A percentile compares a stretch with the other conserved stretches of the same genome.
Conservation (phyloP, 768 basidiomycete species). For the Amanita exitialis region DNA sequence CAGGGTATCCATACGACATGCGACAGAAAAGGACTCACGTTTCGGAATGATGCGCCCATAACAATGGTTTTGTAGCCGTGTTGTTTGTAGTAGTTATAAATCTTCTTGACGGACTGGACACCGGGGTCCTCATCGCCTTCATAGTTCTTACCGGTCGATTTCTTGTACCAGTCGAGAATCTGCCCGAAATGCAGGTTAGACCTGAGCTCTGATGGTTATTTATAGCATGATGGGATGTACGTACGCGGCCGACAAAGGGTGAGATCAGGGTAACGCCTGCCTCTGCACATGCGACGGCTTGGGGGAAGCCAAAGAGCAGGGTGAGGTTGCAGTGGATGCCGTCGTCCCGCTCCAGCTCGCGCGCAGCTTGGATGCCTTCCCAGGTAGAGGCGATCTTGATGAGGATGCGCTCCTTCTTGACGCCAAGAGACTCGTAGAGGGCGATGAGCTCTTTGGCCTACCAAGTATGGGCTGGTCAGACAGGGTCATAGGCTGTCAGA, state of each 20-base stretch:
- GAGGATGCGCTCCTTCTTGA: slow-evolving; percentile 87
- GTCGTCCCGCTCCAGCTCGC: slow-evolving; percentile 87
- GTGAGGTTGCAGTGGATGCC: slow-evolving; percentile 99
- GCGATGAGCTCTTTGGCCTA: slow-evolving; percentile 82
- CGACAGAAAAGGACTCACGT: slow-evolving; percentile 40
- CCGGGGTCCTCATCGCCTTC: slow-evolving; percentile 91
- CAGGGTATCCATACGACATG: neutral
- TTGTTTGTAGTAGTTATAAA: slow-evolving; percentile 99
- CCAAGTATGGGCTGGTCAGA: slow-evolving; percentile 6
- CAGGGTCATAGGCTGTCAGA: slow-evolving; percentile 6
- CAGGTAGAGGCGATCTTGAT: slow-evolving; percentile 99
- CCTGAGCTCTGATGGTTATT: slow-evolving; percentile 4
- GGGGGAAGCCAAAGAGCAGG: slow-evolving; percentile 95
- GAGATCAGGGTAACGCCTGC: slow-evolving; percentile 98
- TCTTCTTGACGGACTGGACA: slow-evolving; percentile 90
- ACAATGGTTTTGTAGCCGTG: slow-evolving; percentile 98
- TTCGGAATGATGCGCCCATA: slow-evolving; percentile 99
- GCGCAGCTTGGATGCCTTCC: slow-evolving; percentile 99
- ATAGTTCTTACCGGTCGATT: slow-evolving; percentile 77
- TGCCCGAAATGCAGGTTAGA: slow-evolving; percentile 17
- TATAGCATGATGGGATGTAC: slow-evolving; percentile 18
- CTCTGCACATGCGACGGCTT: slow-evolving; percentile 98
- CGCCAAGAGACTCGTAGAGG: slow-evolving; percentile 89
- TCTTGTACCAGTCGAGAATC: slow-evolving; percentile 99
- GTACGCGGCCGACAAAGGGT: slow-evolving; percentile 95